phyloP scores from a whole-genome alignment of 2,329 filamentous ascomycete species.

The Drechmeria coniospora region DNA sequence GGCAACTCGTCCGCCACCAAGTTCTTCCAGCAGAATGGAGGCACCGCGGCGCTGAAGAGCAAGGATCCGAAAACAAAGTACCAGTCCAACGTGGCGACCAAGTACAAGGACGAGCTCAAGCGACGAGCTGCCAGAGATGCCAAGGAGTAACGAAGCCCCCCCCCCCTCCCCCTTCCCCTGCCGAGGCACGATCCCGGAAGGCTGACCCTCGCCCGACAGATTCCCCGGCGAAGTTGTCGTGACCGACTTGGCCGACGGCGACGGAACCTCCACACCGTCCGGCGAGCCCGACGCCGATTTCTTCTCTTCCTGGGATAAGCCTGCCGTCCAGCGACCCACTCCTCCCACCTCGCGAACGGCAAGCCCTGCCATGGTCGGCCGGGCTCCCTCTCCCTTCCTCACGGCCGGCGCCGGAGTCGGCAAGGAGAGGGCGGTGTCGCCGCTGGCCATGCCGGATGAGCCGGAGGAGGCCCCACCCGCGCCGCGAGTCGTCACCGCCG shows the following conservation, averaged over 20 bases:
- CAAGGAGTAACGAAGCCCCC: slow-evolving; percentile 48
- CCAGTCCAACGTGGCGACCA: slow-evolving; percentile 77
- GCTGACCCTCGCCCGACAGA: slow-evolving; percentile 29
- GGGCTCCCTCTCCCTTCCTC: slow-evolving; percentile 82
- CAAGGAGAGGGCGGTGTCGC: slow-evolving; percentile 63
- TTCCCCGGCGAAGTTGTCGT: slow-evolving; percentile 77
- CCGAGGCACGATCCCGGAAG: not conserved
- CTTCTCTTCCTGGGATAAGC: slow-evolving; percentile 98
- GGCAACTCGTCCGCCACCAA: slow-evolving; percentile 97
- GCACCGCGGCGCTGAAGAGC: slow-evolving; percentile 82
- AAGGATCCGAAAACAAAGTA: slow-evolving; percentile 98
- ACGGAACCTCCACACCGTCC: slow-evolving; percentile 60
- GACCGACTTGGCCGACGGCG: slow-evolving; percentile 53
- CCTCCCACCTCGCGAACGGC: slow-evolving; percentile 82
- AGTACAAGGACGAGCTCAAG: slow-evolving; percentile 96
- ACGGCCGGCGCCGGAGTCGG: slow-evolving; percentile 53
- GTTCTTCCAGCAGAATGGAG: slow-evolving; percentile 94
- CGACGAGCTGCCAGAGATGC: slow-evolving; percentile 70
- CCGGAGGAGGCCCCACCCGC: slow-evolving; percentile 40
- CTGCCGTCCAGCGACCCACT: slow-evolving; percentile 87
- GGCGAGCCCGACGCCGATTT: slow-evolving; percentile 87
- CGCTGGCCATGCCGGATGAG: slow-evolving; percentile 50
- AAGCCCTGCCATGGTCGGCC: slow-evolving; percentile 67
- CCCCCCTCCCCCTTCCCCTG: not conserved
- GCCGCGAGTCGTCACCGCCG: slow-evolving; percentile 56